Evolutionary conservation across 345 rosid species (phyloP), one percentile per base, ranked within the genome.

Genomic region (Luvunga scandens): DNA sequence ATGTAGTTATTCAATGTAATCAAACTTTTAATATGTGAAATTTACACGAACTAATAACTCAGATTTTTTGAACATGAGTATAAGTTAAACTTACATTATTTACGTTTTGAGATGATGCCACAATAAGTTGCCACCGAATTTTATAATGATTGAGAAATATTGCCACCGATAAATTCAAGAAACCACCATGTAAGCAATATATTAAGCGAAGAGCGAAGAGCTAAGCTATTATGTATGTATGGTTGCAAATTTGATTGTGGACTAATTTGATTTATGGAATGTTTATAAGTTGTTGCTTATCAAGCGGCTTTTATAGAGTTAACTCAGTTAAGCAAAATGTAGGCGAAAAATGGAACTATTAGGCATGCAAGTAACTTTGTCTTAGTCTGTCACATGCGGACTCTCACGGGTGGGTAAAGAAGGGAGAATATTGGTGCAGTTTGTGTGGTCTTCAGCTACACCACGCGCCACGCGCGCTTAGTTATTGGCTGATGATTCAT

Each of bases 351-450:
- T 18, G 69, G 53, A 42, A 13, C 24, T 60, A 28, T 33, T 4
- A 28, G 0, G 73, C 77, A 50, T 78, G 79, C 81, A 62, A 50
- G 79, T 39, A 50, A 0, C 73, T 45, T 84, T 82, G 89, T 79
- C 86, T 65, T 60, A 50, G 50, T 25, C 62, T 19, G 81, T 85
- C 90, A 85, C 80, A 81, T 85, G 85, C 63, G 77, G 36, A 18
- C 78, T 64, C 62, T 85, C 89, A 86, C 91, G 88, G 90, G 87
- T 72, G 73, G 38, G 76, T 42, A 25, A 31, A 68, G 42, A 9
- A 1, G 19, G 25, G 72, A 9, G 69, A 71, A 31, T 66, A 62
- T 33, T 45, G 60, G 55, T 69, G 86, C 83, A 24, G 71, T 76
- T 78, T 78, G 63, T 30, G 66, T 79, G 79, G 80, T 67, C 63